Evolutionary conservation across 805 yeast species (phyloP), one percentile per base, ranked within the genome.

Genomic region (Candida wancherniae): DNA sequence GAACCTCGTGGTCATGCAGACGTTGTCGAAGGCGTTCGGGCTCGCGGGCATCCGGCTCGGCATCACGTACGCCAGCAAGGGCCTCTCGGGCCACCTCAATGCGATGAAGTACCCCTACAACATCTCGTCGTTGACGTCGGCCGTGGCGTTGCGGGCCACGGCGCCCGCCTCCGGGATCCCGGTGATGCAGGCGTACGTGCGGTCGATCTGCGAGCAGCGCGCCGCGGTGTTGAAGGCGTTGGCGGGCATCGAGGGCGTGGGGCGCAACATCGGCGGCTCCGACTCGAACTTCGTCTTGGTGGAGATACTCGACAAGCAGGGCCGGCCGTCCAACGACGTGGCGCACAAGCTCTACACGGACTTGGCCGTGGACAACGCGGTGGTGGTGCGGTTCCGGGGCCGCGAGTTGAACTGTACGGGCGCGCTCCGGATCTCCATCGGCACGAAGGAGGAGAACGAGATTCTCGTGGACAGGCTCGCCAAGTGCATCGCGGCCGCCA

Each of bases 41-140:
- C 72, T 92, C 32, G 98, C 98, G 3, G 97, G 97, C 26, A 81
- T 88, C 29, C 73, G 98, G 47, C 58, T 90, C 24, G 98, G 98
- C 15, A 65, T 87, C 38, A 79, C 95, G 1, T 90, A 55, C 50
- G 70, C 88, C 3, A 63, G 71, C 11, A 61, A 66, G 9, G 73
- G 71, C 39, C 62, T 92, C 27, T 73, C 95, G 0, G 47, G 57
- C 4, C 72, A 84, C 28, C 61, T 92, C 47, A 92, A 92, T 55
- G 75, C 94, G 15, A 80, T 90, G 82, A 92, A 92, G 55, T 95
- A 94, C 21, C 98, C 98, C 2, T 92, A 92, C 61, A 92, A 90
- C 56, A 84, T 92, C 35, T 84, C 95, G 6, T 72, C 86, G 9
- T 63, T 83, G 42, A 78, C 97, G 1, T 68, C 96, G 4, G 72